Evolutionary conservation across 768 basidiomycete species (phyloP).

Genomic region (Omphalotus guepiniiformis): DNA sequence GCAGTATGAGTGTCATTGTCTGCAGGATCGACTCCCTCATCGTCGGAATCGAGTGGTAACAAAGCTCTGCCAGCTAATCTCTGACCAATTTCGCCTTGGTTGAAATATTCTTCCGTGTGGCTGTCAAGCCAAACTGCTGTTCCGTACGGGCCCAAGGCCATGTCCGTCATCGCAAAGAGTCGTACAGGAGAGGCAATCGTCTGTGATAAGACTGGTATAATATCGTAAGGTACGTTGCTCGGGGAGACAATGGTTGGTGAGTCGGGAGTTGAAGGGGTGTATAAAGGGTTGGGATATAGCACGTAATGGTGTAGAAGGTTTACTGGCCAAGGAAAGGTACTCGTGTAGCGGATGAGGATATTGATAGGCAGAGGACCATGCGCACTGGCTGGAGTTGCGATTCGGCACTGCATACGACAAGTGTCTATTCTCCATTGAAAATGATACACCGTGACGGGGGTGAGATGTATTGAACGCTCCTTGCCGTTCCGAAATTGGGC

Average conservation of each 20-base stretch:
- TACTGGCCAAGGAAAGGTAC: constrained; percentile 62
- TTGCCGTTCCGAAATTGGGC: constrained; percentile 20
- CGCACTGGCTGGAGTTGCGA: constrained; percentile 15
- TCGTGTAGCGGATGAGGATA: constrained; percentile 56
- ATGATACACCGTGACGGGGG: constrained; percentile 41
- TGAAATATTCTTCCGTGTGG: constrained; percentile 48
- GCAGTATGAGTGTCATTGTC: constrained; percentile 25
- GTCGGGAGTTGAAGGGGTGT: constrained; percentile 13
- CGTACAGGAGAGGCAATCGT: constrained; percentile 53
- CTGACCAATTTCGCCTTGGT: constrained; percentile 48
- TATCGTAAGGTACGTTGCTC: constrained; percentile 36
- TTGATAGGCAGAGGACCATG: constrained; percentile 27
- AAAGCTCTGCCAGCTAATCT: constrained; percentile 48
- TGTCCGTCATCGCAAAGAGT: constrained; percentile 49
- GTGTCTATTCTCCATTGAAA: constrained; percentile 60
- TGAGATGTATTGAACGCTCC: constrained; percentile 22
- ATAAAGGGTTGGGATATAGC: constrained; percentile 41
- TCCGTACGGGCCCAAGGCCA: constrained; percentile 53
- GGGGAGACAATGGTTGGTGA: neutral
- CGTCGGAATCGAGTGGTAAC: constrained; percentile 14
- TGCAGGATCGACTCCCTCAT: constrained; percentile 19
- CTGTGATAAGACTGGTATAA: constrained; percentile 28
- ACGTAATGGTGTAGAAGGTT: constrained; percentile 64
- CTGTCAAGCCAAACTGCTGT: constrained; percentile 67
- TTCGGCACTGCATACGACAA: constrained; percentile 35